phyloP scores from a whole-genome alignment of 306 rosid species.

The Macrotyloma uniflorum region DNA sequence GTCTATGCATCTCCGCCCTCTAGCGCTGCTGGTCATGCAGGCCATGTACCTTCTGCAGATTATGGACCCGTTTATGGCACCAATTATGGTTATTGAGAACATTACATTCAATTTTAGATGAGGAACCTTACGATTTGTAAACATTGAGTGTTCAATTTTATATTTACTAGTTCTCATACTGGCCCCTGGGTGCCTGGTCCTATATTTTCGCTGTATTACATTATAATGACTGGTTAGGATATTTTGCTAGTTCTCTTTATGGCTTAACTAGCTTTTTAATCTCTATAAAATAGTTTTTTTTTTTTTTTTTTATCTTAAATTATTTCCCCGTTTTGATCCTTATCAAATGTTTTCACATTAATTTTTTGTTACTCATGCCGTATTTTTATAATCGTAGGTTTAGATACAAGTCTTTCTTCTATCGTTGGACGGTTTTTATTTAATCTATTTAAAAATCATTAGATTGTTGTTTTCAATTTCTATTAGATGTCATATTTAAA shows the following conservation, averaged over 20 bases:
- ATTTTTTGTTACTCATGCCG: neutral
- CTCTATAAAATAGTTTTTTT: neutral
- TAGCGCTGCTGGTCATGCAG: conserved; percentile 46
- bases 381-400: neutral
- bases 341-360: neutral
- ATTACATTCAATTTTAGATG: conserved; percentile 28
- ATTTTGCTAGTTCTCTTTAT: conserved; percentile 3
- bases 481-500: no score
- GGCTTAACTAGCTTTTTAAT: neutral
- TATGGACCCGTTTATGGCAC: conserved; percentile 59
- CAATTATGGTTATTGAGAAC: conserved; percentile 54
- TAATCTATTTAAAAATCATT: no score
- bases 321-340: neutral
- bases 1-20: conserved; percentile 56
- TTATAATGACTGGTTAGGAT: conserved; percentile 27
- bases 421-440: neutral
- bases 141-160: conserved; percentile 33
- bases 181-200: neutral
- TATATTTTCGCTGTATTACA: conserved; percentile 32
- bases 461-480: no score
- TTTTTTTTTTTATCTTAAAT: neutral
- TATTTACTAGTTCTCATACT: conserved; percentile 17
- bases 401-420: neutral
- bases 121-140: conserved; percentile 31
- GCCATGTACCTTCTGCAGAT: conserved; percentile 53